phyloP scores from a whole-genome alignment of 2,329 filamentous ascomycete genomes.

The Fusarium torreyae region DNA sequence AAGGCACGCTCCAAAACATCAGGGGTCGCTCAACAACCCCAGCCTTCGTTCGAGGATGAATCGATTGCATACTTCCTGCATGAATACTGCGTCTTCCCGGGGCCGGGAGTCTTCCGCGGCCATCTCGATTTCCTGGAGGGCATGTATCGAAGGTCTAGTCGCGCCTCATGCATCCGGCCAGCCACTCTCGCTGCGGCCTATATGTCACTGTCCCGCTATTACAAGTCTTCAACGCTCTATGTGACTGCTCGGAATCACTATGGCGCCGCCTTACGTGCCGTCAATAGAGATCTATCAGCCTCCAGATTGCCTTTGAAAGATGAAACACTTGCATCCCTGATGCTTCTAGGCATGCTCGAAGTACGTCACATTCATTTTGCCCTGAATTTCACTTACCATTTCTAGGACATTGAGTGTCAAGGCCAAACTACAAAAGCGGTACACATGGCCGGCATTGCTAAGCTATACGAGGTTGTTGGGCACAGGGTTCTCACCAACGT shows the following conservation, averaged over 20 bases:
- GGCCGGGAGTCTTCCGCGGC: slow-evolving; percentile 16
- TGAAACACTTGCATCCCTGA: slow-evolving; percentile 32
- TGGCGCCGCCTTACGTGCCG: slow-evolving; percentile 25
- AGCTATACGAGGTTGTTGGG: slow-evolving; percentile 31
- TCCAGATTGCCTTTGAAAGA: slow-evolving; percentile 24
- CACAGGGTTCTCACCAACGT: slow-evolving; percentile 21
- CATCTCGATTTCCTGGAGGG: slow-evolving; percentile 33
- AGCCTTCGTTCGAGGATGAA: slow-evolving; percentile 40
- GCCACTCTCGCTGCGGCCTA: slow-evolving; percentile 32
- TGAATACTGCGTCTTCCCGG: slow-evolving; percentile 29
- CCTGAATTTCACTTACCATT: slow-evolving; percentile 8
- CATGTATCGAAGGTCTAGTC: slow-evolving; percentile 26
- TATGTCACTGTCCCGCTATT: slow-evolving; percentile 34
- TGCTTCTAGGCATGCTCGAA: slow-evolving; percentile 40
- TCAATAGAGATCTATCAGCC: slow-evolving; percentile 35
- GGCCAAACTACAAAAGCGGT: slow-evolving; percentile 31
- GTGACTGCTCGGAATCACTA: slow-evolving; percentile 31
- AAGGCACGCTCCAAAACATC: neutral
- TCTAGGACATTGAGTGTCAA: slow-evolving; percentile 39
- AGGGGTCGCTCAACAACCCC: slow-evolving; percentile 26
- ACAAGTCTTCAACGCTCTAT: slow-evolving; percentile 38
- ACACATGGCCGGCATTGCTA: slow-evolving; percentile 37
- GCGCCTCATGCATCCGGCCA: slow-evolving; percentile 30
- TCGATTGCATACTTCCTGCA: slow-evolving; percentile 29
- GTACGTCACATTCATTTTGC: slow-evolving; percentile 3